A percentile compares a stretch with the other conserved stretches of the same genome.
Evolutionary conservation across 2,329 filamentous ascomycete genomes (phyloP).

Genomic region (Alternaria panax): DNA sequence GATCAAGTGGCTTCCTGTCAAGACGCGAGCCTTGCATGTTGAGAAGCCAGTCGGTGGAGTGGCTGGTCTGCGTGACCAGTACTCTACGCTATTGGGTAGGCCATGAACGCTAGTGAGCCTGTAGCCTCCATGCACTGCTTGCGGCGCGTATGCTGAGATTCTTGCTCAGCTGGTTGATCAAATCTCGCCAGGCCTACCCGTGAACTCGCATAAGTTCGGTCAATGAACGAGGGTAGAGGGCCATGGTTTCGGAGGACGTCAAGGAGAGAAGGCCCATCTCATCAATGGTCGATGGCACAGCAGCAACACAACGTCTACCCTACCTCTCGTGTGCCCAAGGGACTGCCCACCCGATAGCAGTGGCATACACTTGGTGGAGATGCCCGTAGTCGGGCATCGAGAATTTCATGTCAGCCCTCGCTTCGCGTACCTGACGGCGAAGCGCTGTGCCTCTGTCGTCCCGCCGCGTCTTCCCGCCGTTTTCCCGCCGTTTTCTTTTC

Average conservation of each 20-base stretch:
- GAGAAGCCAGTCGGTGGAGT: conserved; percentile 10
- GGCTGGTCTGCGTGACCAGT: conserved; percentile 13
- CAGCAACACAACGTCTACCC: conserved; percentile 4
- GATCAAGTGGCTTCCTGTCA: conserved; percentile 4
- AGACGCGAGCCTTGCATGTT: conserved; percentile 12
- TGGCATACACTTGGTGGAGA: neutral
- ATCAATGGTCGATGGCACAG: conserved; percentile 4
- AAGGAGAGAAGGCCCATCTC: neutral
- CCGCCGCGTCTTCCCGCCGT: conserved; percentile 13
- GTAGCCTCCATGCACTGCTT: conserved; percentile 14
- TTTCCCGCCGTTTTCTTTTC: conserved; percentile 19
- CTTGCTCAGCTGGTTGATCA: neutral
- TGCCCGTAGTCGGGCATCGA: neutral
- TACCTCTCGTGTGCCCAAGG: conserved; percentile 5
- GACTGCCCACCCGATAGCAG: conserved; percentile 1
- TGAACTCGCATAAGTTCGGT: neutral
- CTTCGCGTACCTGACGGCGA: conserved; percentile 25
- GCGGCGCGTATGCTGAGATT: conserved; percentile 21
- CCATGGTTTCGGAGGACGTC: neutral
- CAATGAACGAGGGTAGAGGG: neutral
- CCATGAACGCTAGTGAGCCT: conserved; percentile 16
- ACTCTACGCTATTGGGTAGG: conserved; percentile 12
- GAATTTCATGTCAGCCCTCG: neutral
- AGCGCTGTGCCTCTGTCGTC: conserved; percentile 27
- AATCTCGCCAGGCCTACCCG: neutral